Evolutionary conservation across 2,329 filamentous ascomycete species (phyloP).

Genomic region (Emergomyces orientalis): DNA sequence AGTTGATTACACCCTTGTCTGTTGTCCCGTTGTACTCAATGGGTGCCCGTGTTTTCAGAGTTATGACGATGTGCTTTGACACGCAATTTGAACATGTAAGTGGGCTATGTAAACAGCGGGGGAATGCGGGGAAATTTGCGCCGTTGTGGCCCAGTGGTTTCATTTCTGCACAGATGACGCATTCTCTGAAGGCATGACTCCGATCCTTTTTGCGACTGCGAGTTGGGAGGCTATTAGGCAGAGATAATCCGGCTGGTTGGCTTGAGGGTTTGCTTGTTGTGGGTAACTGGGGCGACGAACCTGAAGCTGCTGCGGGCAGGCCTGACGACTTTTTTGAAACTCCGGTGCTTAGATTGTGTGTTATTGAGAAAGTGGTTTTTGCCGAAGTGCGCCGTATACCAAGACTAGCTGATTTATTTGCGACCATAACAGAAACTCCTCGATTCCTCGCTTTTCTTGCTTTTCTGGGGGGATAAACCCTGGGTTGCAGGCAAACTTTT

Average conservation of each 20-base stretch:
- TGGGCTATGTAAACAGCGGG: conserved; percentile 9
- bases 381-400: background rate
- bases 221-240: background rate
- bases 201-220: conserved; percentile 1
- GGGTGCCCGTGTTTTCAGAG: conserved; percentile 1
- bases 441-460: background rate
- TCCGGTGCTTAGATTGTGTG: background rate
- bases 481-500: background rate
- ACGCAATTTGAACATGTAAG: conserved; percentile 11
- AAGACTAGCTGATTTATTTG: background rate
- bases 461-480: background rate
- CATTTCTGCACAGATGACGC: conserved; percentile 11
- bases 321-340: background rate
- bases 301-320: background rate
- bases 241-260: background rate
- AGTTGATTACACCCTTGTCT: conserved; percentile 4
- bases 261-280: background rate
- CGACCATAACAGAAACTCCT: background rate
- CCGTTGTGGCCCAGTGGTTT: conserved; percentile 7
- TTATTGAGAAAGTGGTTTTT: background rate
- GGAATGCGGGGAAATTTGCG: conserved; percentile 11
- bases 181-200: conserved; percentile 8
- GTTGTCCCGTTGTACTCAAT: background rate
- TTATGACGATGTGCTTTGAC: conserved; percentile 5
- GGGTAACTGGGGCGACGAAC: background rate